Conservation (phyloP, 202 grass and related monocot species). For the Elaeis oleifera region DNA sequence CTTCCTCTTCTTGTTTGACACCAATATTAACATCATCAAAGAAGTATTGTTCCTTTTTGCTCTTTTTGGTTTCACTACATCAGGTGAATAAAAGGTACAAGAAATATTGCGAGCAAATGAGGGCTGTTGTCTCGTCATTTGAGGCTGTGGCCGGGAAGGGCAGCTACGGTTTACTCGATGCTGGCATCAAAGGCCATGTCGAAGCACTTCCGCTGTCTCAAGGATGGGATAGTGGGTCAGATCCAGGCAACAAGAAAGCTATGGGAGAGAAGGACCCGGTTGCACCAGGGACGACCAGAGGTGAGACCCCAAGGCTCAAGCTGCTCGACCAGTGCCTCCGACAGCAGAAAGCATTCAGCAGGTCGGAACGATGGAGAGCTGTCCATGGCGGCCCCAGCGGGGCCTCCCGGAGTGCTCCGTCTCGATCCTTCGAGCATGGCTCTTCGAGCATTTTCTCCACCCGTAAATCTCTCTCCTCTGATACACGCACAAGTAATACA, state of each 20-base stretch:
- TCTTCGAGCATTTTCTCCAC: conserved; percentile 94
- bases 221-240: conserved; percentile 63
- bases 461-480: conserved; percentile 37
- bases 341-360: conserved; percentile 56
- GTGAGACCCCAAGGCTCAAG: conserved; percentile 67
- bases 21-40: too few relatives aligned
- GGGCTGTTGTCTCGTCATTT: conserved; percentile 41
- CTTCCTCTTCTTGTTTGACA: too few relatives aligned
- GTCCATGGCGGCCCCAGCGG: conserved; percentile 75
- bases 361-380: conserved; percentile 53
- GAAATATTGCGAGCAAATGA: conserved; percentile 77
- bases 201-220: conserved; percentile 59
- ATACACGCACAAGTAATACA: not conserved
- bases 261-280: conserved; percentile 64
- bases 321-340: conserved; percentile 78
- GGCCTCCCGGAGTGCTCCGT: conserved; percentile 77
- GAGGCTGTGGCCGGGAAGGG: conserved; percentile 65
- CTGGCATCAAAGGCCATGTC: conserved; percentile 71
- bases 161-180: conserved; percentile 53
- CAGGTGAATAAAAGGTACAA: conserved; percentile 78
- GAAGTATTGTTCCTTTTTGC: too few relatives aligned
- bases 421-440: conserved; percentile 83
- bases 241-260: conserved; percentile 44
- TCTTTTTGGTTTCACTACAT: too few relatives aligned
- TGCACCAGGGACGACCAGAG: conserved; percentile 36